Evolutionary conservation across 108 stramenopile genomes (phyloP).

Genomic region (Cyclostephanos tholiformis): DNA sequence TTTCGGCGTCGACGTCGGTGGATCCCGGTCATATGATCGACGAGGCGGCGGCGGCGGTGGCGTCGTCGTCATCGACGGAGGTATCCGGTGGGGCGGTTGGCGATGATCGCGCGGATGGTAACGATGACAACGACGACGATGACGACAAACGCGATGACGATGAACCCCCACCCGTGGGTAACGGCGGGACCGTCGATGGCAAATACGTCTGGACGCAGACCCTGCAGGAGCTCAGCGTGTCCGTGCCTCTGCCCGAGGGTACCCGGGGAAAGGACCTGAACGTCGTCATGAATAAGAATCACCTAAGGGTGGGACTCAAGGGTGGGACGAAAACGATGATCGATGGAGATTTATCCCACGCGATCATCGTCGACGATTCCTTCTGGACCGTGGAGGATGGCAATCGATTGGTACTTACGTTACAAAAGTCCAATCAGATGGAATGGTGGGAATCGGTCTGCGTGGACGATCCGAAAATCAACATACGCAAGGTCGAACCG

Average conservation of each 20-base stretch:
- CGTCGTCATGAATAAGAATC: conserved; percentile 79
- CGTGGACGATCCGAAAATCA: conserved; percentile 90
- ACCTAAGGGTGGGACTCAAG: conserved; percentile 85
- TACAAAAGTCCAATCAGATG: conserved; percentile 95
- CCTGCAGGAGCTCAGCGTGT: conserved; percentile 88
- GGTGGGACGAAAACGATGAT: conserved; percentile 57
- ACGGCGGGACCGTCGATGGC: conserved; percentile 90
- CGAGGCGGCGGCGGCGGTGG: background rate
- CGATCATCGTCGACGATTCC: conserved; percentile 95
- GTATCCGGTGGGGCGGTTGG: conserved; percentile 15
- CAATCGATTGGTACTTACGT: conserved; percentile 71
- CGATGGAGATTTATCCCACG: conserved; percentile 87
- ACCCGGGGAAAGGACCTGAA: conserved; percentile 90
- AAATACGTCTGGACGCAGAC: conserved; percentile 99
- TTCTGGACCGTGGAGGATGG: conserved; percentile 99
- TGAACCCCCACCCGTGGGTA: conserved; percentile 87
- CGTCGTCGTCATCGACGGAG: background rate
- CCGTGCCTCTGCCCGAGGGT: conserved; percentile 84
- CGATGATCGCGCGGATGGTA: background rate
- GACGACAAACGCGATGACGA: conserved; percentile 62
- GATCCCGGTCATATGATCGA: background rate
- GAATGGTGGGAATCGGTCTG: conserved; percentile 98
- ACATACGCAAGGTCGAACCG: conserved; percentile 96
- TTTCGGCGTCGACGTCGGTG: conserved; percentile 1
- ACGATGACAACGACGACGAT: conserved; percentile 38